Conservation (phyloP, 73 alveolate species). For the Blepharisma japonicum region DNA sequence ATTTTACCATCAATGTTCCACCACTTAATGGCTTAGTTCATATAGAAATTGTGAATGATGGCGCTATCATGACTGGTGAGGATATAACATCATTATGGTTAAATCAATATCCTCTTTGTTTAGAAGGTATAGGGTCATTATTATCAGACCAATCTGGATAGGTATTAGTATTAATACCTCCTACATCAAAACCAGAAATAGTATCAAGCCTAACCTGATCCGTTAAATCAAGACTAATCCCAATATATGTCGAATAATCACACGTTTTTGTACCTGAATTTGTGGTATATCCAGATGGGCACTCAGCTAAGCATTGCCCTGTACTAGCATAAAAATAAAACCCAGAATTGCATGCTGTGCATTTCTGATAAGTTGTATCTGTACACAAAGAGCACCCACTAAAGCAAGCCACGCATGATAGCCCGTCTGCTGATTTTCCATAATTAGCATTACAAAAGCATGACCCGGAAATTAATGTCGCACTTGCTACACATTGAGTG, state of each 20-base stretch:
- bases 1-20: not conserved
- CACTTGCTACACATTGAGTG: conserved; percentile 18
- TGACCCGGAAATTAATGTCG: not conserved
- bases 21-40: not conserved
- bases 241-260: not conserved
- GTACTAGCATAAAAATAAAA: not conserved
- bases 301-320: not conserved
- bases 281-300: conserved; percentile 5
- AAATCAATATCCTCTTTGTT: too few relatives aligned
- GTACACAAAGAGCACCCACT: not conserved
- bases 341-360: not conserved
- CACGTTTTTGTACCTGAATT: not conserved
- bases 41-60: not conserved
- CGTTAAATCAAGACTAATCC: too few relatives aligned
- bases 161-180: too few relatives aligned
- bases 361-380: not conserved
- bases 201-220: too few relatives aligned
- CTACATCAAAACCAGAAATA: too few relatives aligned
- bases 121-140: too few relatives aligned
- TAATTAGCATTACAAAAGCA: conserved; percentile 6
- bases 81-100: too few relatives aligned
- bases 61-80: not conserved
- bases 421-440: too few relatives aligned
- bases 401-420: not conserved
- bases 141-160: too few relatives aligned